A percentile compares a stretch with the other conserved stretches of the same genome.
Conservation (phyloP, 495 filamentous ascomycete genomes). For the Penicillium fimorum region DNA sequence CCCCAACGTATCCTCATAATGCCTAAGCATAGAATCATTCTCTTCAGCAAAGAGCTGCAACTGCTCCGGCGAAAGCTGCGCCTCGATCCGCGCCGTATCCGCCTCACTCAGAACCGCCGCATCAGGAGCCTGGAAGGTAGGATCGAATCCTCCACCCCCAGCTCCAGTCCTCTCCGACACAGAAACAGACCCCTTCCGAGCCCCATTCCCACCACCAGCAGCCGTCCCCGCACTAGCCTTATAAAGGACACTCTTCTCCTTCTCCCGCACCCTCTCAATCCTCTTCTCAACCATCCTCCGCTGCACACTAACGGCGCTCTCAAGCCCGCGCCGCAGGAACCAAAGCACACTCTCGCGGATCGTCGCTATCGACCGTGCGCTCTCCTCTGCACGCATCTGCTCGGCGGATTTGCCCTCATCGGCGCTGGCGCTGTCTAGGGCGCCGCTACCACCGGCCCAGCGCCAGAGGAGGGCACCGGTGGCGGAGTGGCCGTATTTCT, state of each 20-base stretch:
- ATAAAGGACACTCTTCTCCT: slow-evolving; percentile 80
- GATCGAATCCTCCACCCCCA: slow-evolving; percentile 10
- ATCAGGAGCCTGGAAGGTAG: slow-evolving; percentile 14
- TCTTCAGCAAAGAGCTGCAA: slow-evolving; percentile 90
- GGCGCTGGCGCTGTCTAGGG: neutral
- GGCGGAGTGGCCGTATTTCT: slow-evolving; percentile 56
- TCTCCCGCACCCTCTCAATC: slow-evolving; percentile 79
- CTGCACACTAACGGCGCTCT: slow-evolving; percentile 73
- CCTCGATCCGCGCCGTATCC: slow-evolving; percentile 51
- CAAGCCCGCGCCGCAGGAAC: slow-evolving; percentile 72
- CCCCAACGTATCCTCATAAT: slow-evolving; percentile 86
- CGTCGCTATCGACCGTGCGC: slow-evolving; percentile 52
- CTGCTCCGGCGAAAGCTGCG: slow-evolving; percentile 75
- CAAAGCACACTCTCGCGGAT: slow-evolving; percentile 80
- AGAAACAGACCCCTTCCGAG: neutral
- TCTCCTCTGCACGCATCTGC: slow-evolving; percentile 69
- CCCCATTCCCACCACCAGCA: slow-evolving; percentile 12
- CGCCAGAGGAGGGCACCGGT: slow-evolving; percentile 42
- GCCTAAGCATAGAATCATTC: slow-evolving; percentile 86
- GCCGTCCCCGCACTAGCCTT: slow-evolving; percentile 41
- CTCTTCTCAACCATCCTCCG: slow-evolving; percentile 88
- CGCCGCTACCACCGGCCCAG: slow-evolving; percentile 68
- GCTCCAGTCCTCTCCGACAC: neutral
- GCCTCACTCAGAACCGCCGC: slow-evolving; percentile 36
- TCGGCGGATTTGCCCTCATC: slow-evolving; percentile 54